Base-by-base conservation (phyloP, 2,329 filamentous ascomycete species). In the Arthrobotrys iridis region DNA sequence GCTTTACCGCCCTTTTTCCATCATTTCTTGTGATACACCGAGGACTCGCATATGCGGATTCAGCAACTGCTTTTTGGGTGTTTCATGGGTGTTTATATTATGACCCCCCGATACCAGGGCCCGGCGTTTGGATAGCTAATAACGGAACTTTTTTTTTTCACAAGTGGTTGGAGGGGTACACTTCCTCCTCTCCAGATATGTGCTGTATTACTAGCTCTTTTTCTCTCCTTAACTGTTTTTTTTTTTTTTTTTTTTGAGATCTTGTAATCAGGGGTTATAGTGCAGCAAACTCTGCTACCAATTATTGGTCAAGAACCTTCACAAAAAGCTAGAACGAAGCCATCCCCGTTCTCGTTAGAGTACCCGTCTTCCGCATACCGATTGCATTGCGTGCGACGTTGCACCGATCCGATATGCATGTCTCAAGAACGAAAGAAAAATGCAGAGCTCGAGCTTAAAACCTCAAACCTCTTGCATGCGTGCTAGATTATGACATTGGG, bases 41-140 rank as follows among this genome's bases (percentile, higher is more conserved):
- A 24, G 15, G 26, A 15, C 10, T 24, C 30, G 50, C 30, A 37
- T n/a, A n/a, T n/a, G n/a, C n/a, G n/a, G n/a, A n/a, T 37, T 22
- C 50, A 35, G 50, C 50, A 35, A 55, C n/a, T 35, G 26, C 20
- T 18, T 33, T 52, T 33, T 33, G 35, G 1, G 11, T 55, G 30
- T 55, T 37, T 24, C 22, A 20, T 57, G 43, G 55, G 65, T 43
- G 55, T 60, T 70, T 60, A n/a, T n/a, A 18, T 55, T 60, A 45
- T 46, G 40, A 46, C 24, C 30, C 18, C 35, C 40, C 58, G 40
- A 62, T 62, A 62, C 40, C 40, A 35, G 40, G 40, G 35, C 15
- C 46, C 15, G 58, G 58, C 58, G 58, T 62, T 62, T 62, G 58
- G 58, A 62, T 10, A 20, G 48, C 26, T n/a, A n/a, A 62, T 15